phyloP scores from a whole-genome alignment of 2,329 filamentous ascomycete species.

The Alternaria brassicicola region DNA sequence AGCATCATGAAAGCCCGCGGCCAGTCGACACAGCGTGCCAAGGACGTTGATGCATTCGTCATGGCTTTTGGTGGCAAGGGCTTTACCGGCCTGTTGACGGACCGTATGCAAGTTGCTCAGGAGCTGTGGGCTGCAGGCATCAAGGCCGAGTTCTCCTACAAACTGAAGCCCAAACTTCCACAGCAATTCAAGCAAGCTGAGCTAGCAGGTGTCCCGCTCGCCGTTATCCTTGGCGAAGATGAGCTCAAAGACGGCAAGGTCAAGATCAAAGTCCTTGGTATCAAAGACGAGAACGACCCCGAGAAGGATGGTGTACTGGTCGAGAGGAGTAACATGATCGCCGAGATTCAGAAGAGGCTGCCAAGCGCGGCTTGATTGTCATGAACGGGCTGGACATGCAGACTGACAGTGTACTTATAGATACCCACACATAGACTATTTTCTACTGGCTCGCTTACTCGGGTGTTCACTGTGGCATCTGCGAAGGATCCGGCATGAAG shows the following conservation, averaged over 20 bases:
- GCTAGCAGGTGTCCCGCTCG: constrained; percentile 77
- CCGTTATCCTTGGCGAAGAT: constrained; percentile 88
- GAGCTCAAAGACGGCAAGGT: constrained; percentile 84
- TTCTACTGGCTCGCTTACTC: constrained; percentile 1
- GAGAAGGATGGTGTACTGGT: constrained; percentile 89
- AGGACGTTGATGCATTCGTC: constrained; percentile 87
- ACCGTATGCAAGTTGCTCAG: constrained; percentile 81
- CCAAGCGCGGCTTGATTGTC: constrained; percentile 27
- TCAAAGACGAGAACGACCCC: constrained; percentile 75
- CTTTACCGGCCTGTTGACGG: constrained; percentile 77
- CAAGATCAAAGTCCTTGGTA: constrained; percentile 83
- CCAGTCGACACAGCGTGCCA: constrained; percentile 66
- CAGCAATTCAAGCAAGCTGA: constrained; percentile 93
- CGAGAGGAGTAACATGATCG: constrained; percentile 65
- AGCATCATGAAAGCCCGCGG: constrained; percentile 83
- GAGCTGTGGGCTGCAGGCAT: constrained; percentile 85
- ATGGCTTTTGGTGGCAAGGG: constrained; percentile 94
- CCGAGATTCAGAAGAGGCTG: constrained; percentile 65
- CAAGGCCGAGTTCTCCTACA: constrained; percentile 89
- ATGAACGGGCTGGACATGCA: not conserved
- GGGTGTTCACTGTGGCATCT: not conserved
- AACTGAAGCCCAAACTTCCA: constrained; percentile 86
- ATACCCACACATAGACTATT: constrained; percentile 21
- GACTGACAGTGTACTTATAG: constrained; percentile 4
- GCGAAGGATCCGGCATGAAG: not conserved